Conservation (phyloP, 768 basidiomycete species). For the Solioccasus polychromus region DNA sequence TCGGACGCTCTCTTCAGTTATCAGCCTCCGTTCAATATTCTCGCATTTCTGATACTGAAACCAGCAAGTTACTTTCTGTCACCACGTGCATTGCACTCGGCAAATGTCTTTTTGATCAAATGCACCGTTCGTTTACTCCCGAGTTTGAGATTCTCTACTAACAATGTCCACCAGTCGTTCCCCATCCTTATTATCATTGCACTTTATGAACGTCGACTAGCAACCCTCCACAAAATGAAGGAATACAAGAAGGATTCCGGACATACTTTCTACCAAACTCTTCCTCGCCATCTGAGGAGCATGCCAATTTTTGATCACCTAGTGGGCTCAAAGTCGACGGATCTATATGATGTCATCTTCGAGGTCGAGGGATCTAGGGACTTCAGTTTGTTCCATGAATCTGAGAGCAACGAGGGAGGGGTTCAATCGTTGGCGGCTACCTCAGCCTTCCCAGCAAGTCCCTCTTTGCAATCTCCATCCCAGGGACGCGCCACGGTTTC, state of each 20-base stretch:
- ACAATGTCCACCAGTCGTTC: constrained; percentile 47
- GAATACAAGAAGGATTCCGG: constrained; percentile 51
- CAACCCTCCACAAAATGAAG: constrained; percentile 47
- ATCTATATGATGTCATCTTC: constrained; percentile 78
- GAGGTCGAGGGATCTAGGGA: constrained; percentile 56
- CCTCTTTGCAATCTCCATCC: constrained; percentile 9
- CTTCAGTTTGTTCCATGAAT: constrained; percentile 49
- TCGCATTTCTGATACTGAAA: constrained; percentile 78
- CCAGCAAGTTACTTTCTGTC: constrained; percentile 73
- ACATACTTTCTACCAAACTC: constrained; percentile 55
- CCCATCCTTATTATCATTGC: constrained; percentile 76
- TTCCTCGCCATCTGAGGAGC: constrained; percentile 69
- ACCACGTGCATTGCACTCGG: constrained; percentile 75
- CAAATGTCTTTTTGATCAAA: constrained; percentile 85
- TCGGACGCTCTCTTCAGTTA: constrained; percentile 90
- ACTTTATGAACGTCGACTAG: constrained; percentile 73
- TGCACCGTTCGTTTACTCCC: constrained; percentile 54
- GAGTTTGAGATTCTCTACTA: background rate
- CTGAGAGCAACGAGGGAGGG: constrained; percentile 39
- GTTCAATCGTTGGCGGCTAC: constrained; percentile 8
- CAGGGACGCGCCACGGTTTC: background rate
- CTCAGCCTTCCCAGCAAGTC: constrained; percentile 9
- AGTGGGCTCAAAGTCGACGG: constrained; percentile 64
- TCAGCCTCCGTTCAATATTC: constrained; percentile 84
- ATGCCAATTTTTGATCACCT: constrained; percentile 75